A percentile compares a stretch with the other conserved stretches of the same genome.
Evolutionary conservation across 1,284 basidiomycete species (phyloP).

Genomic region (Pisolithus thermaeus): DNA sequence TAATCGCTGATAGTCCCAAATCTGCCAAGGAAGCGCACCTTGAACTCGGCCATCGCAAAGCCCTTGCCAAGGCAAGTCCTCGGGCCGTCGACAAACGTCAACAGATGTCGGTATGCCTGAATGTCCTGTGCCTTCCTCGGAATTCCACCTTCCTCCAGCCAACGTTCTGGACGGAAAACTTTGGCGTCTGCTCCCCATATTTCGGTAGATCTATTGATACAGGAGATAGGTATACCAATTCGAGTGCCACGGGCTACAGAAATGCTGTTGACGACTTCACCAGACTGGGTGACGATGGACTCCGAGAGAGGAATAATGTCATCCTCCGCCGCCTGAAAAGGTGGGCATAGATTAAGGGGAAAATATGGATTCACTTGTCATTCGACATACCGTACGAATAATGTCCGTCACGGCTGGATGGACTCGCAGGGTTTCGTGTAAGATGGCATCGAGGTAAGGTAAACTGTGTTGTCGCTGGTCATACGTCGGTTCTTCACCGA

Average conservation of each 20-base stretch:
- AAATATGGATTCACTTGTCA: no score
- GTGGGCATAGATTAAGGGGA: not conserved
- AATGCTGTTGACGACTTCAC: constrained; percentile 32
- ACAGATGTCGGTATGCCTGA: constrained; percentile 36
- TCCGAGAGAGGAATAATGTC: constrained; percentile 45
- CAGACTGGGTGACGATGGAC: constrained; percentile 31
- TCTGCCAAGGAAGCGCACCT: constrained; percentile 9
- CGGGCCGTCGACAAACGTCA: constrained; percentile 47
- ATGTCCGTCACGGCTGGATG: constrained; percentile 10
- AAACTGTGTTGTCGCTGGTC: constrained; percentile 29
- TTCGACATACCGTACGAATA: constrained; percentile 11
- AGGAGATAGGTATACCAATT: constrained; percentile 37
- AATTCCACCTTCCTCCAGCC: constrained; percentile 11
- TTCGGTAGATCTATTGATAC: constrained; percentile 42
- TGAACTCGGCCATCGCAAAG: constrained; percentile 37
- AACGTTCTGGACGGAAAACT: constrained; percentile 19
- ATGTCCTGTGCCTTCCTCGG: constrained; percentile 28
- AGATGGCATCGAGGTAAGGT: constrained; percentile 32
- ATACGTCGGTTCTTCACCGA: constrained; percentile 28
- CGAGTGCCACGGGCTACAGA: constrained; percentile 39
- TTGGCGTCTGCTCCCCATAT: constrained; percentile 41
- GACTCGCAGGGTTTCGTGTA: constrained; percentile 21
- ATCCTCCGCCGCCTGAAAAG: constrained; percentile 39
- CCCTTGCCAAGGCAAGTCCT: constrained; percentile 40
- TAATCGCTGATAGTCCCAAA: not conserved